Evolutionary conservation across 371 early-diverging fungal genomes (phyloP), one percentile per base, ranked within the genome.

Genomic region (Apophysomyces variabilis): DNA sequence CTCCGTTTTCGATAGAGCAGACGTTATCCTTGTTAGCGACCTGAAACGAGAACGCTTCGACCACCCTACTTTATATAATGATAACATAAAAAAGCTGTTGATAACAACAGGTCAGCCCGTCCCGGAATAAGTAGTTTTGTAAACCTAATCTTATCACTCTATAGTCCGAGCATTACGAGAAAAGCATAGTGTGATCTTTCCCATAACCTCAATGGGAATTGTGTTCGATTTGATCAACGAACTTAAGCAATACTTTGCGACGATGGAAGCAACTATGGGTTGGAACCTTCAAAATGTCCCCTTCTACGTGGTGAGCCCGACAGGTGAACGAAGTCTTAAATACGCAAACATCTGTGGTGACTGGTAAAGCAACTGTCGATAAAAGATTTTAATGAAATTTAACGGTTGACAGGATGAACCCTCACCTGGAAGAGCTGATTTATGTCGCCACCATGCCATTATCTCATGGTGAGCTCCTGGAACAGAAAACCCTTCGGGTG

Each of bases 321-420:
- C 93, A 8, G 94, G 93, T 1, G 88, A 92, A 38, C 83, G 82
- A 36, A 89, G 94, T 9, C 74, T 94, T 11, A 88, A 93, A 69
- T 91, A 91, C 67, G 91, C 94, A 11, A 93, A 91, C 70, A 94
- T 95, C 66, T 85, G 91, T 66, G 93, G 92, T 38, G 95, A 95
- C 85, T 95, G 95, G 95, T 88, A 80, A 58, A 73, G 73, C 54
- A 67, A 72, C 58, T 26, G 3, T 26, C 32, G 32, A 26, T 26
- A 26, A 26, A 26, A 26, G 32, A 26, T 26, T 26, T 26, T 26
- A 26, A 26, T 26, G 32, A 26, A 26, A 3, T 26, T 26, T 26
- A 60, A 38, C 21, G 12, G 13, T 32, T n/a, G 36, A n/a, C 66
- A 87, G 89, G 90, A 91, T 91, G 92, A 87, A 85, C 21, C 61